Evolutionary conservation across 2,329 filamentous ascomycete genomes (phyloP).

Genomic region (Sarocladium brachiariae): DNA sequence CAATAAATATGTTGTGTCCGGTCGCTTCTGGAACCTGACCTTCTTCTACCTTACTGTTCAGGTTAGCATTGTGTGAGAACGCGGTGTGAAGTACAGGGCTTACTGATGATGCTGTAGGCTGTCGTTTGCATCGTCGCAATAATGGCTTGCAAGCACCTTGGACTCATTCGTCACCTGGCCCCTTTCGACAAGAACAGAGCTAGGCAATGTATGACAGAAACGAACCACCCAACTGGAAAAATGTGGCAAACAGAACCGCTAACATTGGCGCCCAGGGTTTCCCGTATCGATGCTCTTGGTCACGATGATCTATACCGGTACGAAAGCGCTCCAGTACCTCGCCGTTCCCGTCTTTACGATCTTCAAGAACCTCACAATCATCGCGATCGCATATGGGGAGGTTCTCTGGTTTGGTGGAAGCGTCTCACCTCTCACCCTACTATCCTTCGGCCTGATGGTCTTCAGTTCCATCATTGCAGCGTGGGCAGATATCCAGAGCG

Average conservation of each 20-base stretch:
- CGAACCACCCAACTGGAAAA: not conserved
- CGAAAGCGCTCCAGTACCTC: constrained; percentile 84
- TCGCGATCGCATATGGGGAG: constrained; percentile 89
- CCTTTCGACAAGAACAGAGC: constrained; percentile 78
- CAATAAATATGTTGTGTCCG: constrained; percentile 91
- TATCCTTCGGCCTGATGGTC: constrained; percentile 91
- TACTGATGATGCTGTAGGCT: constrained; percentile 40
- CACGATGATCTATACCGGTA: constrained; percentile 93
- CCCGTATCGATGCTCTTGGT: constrained; percentile 85
- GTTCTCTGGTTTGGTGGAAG: constrained; percentile 91
- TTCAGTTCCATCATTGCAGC: constrained; percentile 82
- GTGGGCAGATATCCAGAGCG: constrained; percentile 90
- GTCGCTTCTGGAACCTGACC: constrained; percentile 79
- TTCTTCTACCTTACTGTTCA: constrained; percentile 85
- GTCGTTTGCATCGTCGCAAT: constrained; percentile 85
- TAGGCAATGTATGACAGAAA: constrained; percentile 61
- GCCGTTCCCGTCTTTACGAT: constrained; percentile 95
- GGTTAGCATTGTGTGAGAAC: constrained; percentile 37
- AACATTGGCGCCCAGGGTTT: constrained; percentile 55
- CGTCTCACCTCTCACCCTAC: constrained; percentile 73
- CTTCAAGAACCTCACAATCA: constrained; percentile 96
- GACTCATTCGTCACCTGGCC: constrained; percentile 71
- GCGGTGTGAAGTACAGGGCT: not conserved
- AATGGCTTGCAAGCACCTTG: constrained; percentile 69
- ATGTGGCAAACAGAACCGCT: constrained; percentile 21